A percentile compares a stretch with the other conserved stretches of the same genome.
These are phyloP conservation scores for Aegilops sharonensis DNA, from an alignment of 176 grass and related monocot genomes.

Conservation along the genomic window DNA sequence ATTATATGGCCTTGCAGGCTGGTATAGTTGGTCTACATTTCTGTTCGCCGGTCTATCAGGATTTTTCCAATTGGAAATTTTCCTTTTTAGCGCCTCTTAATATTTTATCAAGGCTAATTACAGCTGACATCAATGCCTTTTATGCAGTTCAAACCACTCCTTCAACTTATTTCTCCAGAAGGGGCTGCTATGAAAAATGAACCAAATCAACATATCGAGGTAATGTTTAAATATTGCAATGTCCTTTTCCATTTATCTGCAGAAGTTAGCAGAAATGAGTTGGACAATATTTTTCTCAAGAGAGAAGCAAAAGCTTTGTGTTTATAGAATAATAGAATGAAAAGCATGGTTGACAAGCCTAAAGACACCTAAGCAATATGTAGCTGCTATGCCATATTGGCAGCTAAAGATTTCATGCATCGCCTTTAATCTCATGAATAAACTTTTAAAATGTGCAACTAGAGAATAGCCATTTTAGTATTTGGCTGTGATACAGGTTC, in stretches of 20 bases:
- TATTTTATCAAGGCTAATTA: slow-evolving; percentile 14
- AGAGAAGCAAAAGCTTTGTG: not conserved
- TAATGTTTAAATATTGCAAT: slow-evolving; percentile 30
- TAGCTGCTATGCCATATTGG: not conserved
- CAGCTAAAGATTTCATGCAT: not conserved
- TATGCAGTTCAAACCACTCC: slow-evolving; percentile 51
- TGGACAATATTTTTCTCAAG: not conserved
- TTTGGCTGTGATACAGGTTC: slow-evolving; percentile 19
- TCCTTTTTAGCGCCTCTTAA: not conserved
- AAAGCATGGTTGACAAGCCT: not conserved
- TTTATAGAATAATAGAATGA: not conserved
- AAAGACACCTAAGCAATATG: not conserved
- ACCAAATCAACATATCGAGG: slow-evolving; percentile 39
- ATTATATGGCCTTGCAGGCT: not conserved
- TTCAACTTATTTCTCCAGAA: slow-evolving; percentile 44
- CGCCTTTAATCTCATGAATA: not conserved
- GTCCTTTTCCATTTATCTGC: slow-evolving; percentile 6
- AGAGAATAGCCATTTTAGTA: not conserved
- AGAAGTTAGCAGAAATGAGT: slow-evolving; percentile 16
- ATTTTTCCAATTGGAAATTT: not conserved
- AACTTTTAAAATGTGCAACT: not conserved
- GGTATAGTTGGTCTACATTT: not conserved
- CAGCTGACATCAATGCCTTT: slow-evolving; percentile 8
- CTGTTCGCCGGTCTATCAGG: not conserved
- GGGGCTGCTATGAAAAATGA: slow-evolving; percentile 29